phyloP scores from a whole-genome alignment of 2,329 filamentous ascomycete species.

The Fusarium cyanostomum region DNA sequence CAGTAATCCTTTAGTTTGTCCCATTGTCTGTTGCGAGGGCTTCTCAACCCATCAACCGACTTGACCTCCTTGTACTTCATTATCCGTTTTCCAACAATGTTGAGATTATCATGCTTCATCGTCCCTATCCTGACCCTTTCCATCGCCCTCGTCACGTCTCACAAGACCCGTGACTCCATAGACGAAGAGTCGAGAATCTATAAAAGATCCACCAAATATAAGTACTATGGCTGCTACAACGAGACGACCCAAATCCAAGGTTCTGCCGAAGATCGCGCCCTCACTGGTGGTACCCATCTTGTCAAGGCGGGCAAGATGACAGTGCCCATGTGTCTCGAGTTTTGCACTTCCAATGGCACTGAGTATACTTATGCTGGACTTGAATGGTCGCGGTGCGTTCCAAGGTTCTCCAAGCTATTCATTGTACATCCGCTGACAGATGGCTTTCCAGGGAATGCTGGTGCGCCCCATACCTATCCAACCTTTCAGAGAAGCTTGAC shows the following conservation, averaged over 20 bases:
- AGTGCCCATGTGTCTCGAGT: slow-evolving; percentile 59
- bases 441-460: slow-evolving; percentile 63
- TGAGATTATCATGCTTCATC: not conserved
- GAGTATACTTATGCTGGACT: slow-evolving; percentile 62
- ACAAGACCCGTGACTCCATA: slow-evolving; percentile 22
- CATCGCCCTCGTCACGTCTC: slow-evolving; percentile 18
- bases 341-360: slow-evolving; percentile 55
- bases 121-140: slow-evolving; percentile 20
- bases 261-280: slow-evolving; percentile 56
- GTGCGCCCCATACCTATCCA: slow-evolving; percentile 62
- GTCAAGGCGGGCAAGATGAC: slow-evolving; percentile 60
- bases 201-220: slow-evolving; percentile 52
- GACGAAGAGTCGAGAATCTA: slow-evolving; percentile 44
- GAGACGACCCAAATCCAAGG: slow-evolving; percentile 60
- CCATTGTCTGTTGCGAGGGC: not conserved
- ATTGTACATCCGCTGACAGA: not conserved
- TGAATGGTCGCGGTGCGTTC: slow-evolving; percentile 59
- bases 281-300: slow-evolving; percentile 54
- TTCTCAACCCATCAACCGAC: not conserved
- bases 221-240: slow-evolving; percentile 67
- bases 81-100: not conserved
- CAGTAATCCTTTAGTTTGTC: too few species aligned
- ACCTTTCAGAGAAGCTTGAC: slow-evolving; percentile 56
- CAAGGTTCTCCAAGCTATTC: not conserved
- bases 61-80: not conserved